Percentiles rank a stretch among this genome's conserved stretches.
Conservation (phyloP, 805 yeast genomes). For the Wickerhamomyces rabaulensis region DNA sequence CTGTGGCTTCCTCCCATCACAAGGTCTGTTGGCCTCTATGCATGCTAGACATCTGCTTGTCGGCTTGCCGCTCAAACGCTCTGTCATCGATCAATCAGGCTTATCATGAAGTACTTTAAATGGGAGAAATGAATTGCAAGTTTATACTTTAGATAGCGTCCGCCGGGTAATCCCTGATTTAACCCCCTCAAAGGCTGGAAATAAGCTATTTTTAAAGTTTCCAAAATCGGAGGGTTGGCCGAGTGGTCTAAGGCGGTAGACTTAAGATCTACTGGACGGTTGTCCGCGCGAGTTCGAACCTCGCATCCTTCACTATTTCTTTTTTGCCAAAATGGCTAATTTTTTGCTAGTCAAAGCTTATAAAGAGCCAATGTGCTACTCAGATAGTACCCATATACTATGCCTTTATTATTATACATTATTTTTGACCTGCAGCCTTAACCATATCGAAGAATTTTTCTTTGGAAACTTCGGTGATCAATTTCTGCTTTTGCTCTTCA, state of each 20-base stretch:
- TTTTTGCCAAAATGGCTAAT: not conserved
- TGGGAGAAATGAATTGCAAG: no score
- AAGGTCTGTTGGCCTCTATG: not conserved
- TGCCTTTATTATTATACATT: not conserved
- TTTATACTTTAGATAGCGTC: no score
- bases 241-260: slow-evolving; percentile 13
- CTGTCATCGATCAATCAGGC: not conserved
- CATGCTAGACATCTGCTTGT: not conserved
- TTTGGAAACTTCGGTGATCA: slow-evolving; percentile 76
- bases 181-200: no score
- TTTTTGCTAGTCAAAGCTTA: no score
- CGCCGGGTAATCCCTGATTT: not conserved
- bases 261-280: slow-evolving; percentile 10
- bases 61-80: not conserved
- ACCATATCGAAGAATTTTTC: slow-evolving; percentile 87
- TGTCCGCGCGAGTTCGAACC: slow-evolving; percentile 14
- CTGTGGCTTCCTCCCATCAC: not conserved
- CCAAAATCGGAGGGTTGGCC: slow-evolving; percentile 8
- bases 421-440: slow-evolving; percentile 59
- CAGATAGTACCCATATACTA: not conserved
- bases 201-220: no score
- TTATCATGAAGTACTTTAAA: no score
- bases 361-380: not conserved
- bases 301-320: slow-evolving; percentile 12
- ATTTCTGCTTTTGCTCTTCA: slow-evolving; percentile 46